Base-by-base conservation (phyloP, 2,329 filamentous ascomycete genomes). In the Sporothrix brunneoviolacea region DNA sequence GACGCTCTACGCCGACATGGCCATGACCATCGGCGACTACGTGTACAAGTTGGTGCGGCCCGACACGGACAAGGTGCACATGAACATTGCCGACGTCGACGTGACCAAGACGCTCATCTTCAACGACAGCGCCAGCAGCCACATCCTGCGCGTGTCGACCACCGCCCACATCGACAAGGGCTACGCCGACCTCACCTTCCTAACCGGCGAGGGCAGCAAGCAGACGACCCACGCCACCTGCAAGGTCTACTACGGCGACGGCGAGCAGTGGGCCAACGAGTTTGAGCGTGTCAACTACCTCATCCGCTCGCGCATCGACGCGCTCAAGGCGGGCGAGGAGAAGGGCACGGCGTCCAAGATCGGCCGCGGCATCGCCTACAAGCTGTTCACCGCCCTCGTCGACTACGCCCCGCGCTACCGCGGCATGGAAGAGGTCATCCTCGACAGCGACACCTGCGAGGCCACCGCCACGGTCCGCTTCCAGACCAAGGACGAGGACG, bases 361-460 rank as follows among this genome's bases (percentile, higher is more conserved):
- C 55, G 79, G 84, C 44, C 81, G 84, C 22, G 84, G 84, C 30
- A 79, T 90, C 70, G 83, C 84, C 13, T 93, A 93, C 75, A 91
- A 90, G 68, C 75, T 80, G 1, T 80, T 80, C 58, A 59, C 65
- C 10, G 72, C 75, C 37, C 65, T 82, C 0, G 79, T 82, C 6
- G 76, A 81, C 58, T 83, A 82, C 55, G 68, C 71, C 15, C 63
- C 61, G 8, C 69, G 69, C 33, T 83, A 78, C 61, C 70, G 69
- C 47, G 79, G 77, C 21, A 81, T 82, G 67, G 71, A 80, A 35
- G 75, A 79, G 49, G 76, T 83, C 7, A 71, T 82, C 32, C 67
- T 83, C 7, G 68, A 74, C 59, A 75, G 71, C 56, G 59, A 62
- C 37, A 64, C 65, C 12, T 67, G 66, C 52, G 70, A 74, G 60